Conservation (phyloP, 176 grass and related monocot genomes). For the Ananas comosus region DNA sequence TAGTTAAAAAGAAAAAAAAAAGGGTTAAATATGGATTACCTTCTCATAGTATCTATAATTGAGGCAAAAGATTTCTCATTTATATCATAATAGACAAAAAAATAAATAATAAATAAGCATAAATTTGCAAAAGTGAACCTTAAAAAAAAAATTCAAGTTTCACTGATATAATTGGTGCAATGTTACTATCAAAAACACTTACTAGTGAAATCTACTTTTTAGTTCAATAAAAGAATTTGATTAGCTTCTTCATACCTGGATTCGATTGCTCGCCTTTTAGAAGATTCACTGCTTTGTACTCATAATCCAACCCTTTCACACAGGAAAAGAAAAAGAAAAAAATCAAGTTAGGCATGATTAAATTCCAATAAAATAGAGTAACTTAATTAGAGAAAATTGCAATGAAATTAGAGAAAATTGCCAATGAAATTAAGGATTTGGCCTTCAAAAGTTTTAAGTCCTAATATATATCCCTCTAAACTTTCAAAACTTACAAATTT, state of each 20-base stretch:
- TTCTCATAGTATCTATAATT: too few relatives aligned
- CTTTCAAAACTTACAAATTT: too few relatives aligned
- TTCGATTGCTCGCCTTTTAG: conserved; percentile 28
- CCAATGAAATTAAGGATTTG: background rate
- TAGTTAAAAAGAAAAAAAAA: background rate
- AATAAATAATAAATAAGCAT: too few relatives aligned
- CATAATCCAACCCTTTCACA: conserved; percentile 66
- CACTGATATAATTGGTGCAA: too few relatives aligned
- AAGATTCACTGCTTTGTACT: conserved; percentile 80
- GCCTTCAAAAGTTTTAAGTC: too few relatives aligned
- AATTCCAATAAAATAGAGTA: conserved; percentile 5
- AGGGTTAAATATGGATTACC: background rate
- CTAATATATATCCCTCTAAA: too few relatives aligned
- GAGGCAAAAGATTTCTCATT: too few relatives aligned
- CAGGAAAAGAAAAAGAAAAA: conserved; percentile 5
- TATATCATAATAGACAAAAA: too few relatives aligned
- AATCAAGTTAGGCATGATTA: conserved; percentile 12
- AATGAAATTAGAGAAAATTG: background rate
- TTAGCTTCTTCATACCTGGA: conserved; percentile 33
- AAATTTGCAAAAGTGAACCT: too few relatives aligned
- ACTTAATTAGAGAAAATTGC: background rate
- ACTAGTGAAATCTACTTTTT: too few relatives aligned
- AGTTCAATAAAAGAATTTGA: background rate
- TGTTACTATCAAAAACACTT: too few relatives aligned
- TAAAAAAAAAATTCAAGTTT: too few relatives aligned